Conservation (phyloP, 306 rosid species). For the Elaeagnus macrophylla region DNA sequence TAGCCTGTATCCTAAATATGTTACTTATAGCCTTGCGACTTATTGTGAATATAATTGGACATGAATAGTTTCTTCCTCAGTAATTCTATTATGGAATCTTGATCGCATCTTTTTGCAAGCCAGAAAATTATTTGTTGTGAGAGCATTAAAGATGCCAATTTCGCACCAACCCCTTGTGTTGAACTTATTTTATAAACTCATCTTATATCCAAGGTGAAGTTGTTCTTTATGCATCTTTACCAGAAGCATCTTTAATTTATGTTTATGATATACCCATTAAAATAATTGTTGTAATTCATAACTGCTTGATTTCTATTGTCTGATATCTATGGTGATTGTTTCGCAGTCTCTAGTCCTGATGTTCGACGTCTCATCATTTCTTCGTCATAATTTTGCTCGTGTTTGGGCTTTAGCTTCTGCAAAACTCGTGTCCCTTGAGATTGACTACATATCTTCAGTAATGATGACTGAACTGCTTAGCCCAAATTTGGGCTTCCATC, state of each 20-base stretch:
- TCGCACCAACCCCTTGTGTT: too few species aligned
- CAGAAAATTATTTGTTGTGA: too few species aligned
- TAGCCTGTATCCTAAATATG: too few species aligned
- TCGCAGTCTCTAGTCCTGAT: constrained; percentile 66
- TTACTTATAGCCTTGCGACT: too few species aligned
- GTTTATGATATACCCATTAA: background rate
- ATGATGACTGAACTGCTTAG: constrained; percentile 74
- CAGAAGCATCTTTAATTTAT: background rate
- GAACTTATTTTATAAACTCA: too few species aligned
- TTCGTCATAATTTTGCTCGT: constrained; percentile 55
- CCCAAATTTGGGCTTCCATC: constrained; percentile 52
- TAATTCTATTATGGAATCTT: too few species aligned
- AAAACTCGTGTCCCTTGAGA: constrained; percentile 73
- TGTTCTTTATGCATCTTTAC: too few species aligned
- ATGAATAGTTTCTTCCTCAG: too few species aligned
- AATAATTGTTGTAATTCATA: background rate
- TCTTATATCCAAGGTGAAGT: too few species aligned
- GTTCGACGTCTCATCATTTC: constrained; percentile 80
- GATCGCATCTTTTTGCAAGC: too few species aligned
- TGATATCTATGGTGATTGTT: constrained; percentile 16
- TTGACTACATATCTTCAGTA: constrained; percentile 75
- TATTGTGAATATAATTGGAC: too few species aligned
- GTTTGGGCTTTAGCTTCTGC: constrained; percentile 78
- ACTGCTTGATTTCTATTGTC: constrained; percentile 16
- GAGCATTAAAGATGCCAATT: too few species aligned